Evolutionary conservation across 441 rosid genomes (phyloP).

Genomic region (Sinapis alba): DNA sequence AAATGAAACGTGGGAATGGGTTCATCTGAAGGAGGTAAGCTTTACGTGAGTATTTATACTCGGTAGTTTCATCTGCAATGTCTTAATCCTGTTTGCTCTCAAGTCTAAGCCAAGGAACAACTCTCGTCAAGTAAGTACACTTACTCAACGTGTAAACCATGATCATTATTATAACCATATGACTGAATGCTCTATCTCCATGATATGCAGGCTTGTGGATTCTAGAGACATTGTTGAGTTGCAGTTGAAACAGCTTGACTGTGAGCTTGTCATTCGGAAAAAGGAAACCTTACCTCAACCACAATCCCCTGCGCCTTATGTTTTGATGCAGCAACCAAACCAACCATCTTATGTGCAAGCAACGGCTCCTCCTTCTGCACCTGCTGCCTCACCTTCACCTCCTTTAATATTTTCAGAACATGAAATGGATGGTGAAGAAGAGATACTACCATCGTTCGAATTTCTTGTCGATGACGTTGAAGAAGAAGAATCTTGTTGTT

Average conservation of each 20-base stretch:
- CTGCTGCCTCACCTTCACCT: constrained; percentile 44
- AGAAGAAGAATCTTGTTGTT: too few relatives aligned
- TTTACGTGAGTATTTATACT: constrained; percentile 7
- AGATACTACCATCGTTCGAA: too few relatives aligned
- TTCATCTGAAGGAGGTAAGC: constrained; percentile 82
- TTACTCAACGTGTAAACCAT: too few relatives aligned
- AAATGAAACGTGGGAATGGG: constrained; percentile 91
- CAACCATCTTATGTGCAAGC: constrained; percentile 44
- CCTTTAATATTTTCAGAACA: too few relatives aligned
- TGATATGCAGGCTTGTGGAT: constrained; percentile 80
- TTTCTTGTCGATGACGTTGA: too few relatives aligned
- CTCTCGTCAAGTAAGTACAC: too few relatives aligned
- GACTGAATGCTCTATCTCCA: constrained; percentile 6
- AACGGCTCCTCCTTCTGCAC: constrained; percentile 45
- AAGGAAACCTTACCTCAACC: constrained; percentile 81
- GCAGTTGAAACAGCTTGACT: constrained; percentile 82
- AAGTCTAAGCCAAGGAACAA: too few relatives aligned
- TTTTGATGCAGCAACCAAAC: constrained; percentile 58
- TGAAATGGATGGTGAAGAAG: too few relatives aligned
- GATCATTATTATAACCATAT: too few relatives aligned
- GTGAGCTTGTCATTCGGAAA: constrained; percentile 79
- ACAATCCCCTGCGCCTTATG: constrained; percentile 51
- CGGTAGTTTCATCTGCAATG: too few relatives aligned
- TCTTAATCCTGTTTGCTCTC: too few relatives aligned
- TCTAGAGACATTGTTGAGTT: constrained; percentile 87